Conservation (phyloP, 176 grass and related monocot species). For the Typha latifolia region DNA sequence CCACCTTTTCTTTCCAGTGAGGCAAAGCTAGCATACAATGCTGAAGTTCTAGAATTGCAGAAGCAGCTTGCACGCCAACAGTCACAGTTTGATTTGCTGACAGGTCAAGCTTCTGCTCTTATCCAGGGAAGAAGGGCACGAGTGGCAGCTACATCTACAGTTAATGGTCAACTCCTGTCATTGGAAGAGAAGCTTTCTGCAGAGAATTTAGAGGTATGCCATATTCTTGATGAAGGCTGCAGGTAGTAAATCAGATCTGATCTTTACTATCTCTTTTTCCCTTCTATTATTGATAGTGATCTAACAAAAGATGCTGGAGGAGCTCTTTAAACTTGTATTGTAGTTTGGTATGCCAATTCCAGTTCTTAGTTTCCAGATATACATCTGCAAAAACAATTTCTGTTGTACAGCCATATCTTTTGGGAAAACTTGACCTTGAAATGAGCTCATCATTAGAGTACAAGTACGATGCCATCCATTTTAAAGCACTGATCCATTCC, state of each 20-base stretch:
- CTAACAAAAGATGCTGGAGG: too few species aligned
- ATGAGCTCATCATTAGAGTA: too few species aligned
- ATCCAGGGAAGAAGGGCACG: constrained; percentile 86
- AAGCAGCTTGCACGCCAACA: constrained; percentile 78
- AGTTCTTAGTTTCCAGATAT: too few species aligned
- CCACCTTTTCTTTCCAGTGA: constrained; percentile 38
- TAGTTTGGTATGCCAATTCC: too few species aligned
- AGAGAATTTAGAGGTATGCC: constrained; percentile 73
- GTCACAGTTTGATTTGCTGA: constrained; percentile 81
- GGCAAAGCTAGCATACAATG: constrained; percentile 84
- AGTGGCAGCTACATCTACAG: constrained; percentile 57
- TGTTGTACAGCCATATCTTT: too few species aligned
- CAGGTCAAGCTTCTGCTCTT: constrained; percentile 82
- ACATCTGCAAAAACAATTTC: too few species aligned
- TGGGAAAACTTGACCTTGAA: too few species aligned
- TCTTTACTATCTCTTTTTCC: constrained; percentile 17
- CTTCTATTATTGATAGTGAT: neutral
- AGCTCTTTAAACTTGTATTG: too few species aligned
- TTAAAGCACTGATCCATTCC: too few species aligned
- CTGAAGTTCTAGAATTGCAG: constrained; percentile 84
- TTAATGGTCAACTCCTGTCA: constrained; percentile 56
- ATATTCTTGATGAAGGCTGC: neutral
- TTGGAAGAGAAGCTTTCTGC: constrained; percentile 84
- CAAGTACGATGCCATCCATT: too few species aligned
- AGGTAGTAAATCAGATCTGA: constrained; percentile 1